phyloP scores from a whole-genome alignment of 164 flowering plant species.

The Liquidambar formosana region DNA sequence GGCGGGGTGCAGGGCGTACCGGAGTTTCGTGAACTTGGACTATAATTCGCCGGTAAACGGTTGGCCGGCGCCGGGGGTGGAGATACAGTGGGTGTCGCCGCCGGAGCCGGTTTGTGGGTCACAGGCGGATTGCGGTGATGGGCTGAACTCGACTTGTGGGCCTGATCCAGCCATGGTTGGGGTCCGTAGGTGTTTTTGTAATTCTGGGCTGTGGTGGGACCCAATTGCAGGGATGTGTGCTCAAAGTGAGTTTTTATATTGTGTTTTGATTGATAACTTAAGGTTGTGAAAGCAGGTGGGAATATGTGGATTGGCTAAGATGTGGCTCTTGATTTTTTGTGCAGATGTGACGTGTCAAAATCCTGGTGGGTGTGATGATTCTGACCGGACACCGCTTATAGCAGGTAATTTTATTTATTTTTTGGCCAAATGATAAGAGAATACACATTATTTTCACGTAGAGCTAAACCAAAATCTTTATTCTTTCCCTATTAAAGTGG shows the following conservation, averaged over 20 bases:
- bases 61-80: conserved; percentile 56
- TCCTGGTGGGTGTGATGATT: conserved; percentile 32
- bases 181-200: conserved; percentile 47
- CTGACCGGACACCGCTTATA: conserved; percentile 35
- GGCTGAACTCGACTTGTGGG: conserved; percentile 38
- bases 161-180: conserved; percentile 27
- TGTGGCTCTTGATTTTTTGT: not conserved
- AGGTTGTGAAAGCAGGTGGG: no score
- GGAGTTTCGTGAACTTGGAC: conserved; percentile 52
- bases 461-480: no score
- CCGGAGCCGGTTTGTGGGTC: conserved; percentile 41
- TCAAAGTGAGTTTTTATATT: conserved; percentile 33
- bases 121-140: conserved; percentile 40
- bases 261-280: no score
- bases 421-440: no score
- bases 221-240: conserved; percentile 39
- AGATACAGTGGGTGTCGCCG: conserved; percentile 53
- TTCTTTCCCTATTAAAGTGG: no score
- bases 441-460: no score
- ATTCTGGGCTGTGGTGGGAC: conserved; percentile 47
- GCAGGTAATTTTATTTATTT: no score
- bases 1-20: conserved; percentile 48
- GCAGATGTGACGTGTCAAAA: conserved; percentile 35
- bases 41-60: conserved; percentile 26
- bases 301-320: not conserved